Percentiles rank a stretch among this genome's conserved stretches.
phyloP scores from a whole-genome alignment of 192 early-diverging fungal species.

The Coemansia sp. region DNA sequence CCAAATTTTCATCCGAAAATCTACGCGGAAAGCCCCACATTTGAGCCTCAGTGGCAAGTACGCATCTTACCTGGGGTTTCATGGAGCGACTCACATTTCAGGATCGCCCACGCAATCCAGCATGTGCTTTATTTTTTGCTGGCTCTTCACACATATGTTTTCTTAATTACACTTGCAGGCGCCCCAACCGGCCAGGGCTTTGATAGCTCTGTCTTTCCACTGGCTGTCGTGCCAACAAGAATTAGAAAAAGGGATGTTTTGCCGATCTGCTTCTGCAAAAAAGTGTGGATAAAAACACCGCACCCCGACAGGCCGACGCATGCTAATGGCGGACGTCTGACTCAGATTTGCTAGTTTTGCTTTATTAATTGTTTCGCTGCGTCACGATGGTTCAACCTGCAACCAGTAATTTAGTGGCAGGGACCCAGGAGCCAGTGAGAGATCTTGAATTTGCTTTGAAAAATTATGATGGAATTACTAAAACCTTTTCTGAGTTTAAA shows the following conservation, averaged over 20 bases:
- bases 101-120: neutral
- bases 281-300: neutral
- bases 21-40: neutral
- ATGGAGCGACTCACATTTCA: neutral
- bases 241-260: neutral
- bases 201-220: neutral
- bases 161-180: neutral
- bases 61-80: neutral
- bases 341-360: no score
- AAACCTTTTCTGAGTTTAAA: no score
- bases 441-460: no score
- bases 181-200: neutral
- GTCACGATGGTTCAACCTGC: no score
- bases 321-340: neutral
- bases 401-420: no score
- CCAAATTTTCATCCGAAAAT: neutral
- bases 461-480: no score
- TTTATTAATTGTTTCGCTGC: no score
- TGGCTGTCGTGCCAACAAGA: neutral
- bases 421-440: no score
- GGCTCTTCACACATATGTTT: neutral
- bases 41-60: neutral
- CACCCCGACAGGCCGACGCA: neutral
- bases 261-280: neutral
- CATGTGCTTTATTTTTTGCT: neutral